phyloP scores from a whole-genome alignment of 108 stramenopile species.

The Cyclotella baltica region DNA sequence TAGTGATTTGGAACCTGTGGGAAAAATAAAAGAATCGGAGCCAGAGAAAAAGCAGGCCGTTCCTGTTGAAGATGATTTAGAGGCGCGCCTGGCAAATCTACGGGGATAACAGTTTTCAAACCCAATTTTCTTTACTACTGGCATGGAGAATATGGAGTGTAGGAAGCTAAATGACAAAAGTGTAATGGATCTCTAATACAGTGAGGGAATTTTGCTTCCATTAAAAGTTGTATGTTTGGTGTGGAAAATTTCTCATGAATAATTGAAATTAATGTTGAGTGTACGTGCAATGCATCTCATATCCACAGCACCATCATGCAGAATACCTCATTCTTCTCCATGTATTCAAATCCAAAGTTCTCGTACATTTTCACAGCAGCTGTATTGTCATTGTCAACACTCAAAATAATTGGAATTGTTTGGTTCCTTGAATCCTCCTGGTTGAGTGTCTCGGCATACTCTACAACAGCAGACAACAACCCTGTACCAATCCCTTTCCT shows the following conservation, averaged over 20 bases:
- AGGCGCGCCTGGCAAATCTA: slow-evolving; percentile 86
- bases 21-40: slow-evolving; percentile 65
- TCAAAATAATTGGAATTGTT: slow-evolving; percentile 14
- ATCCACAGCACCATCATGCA: slow-evolving; percentile 30
- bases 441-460: slow-evolving; percentile 8
- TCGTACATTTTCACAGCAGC: slow-evolving; percentile 36
- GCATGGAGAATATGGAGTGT: no score
- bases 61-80: slow-evolving; percentile 72
- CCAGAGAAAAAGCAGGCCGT: slow-evolving; percentile 44
- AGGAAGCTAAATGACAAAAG: no score
- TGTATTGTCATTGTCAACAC: slow-evolving; percentile 43
- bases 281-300: neutral
- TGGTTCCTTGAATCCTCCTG: neutral
- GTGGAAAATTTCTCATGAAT: no score
- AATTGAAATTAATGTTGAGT: no score
- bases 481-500: slow-evolving; percentile 31
- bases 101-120: slow-evolving; percentile 47
- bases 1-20: slow-evolving; percentile 79
- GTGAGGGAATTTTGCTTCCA: no score
- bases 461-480: slow-evolving; percentile 21
- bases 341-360: slow-evolving; percentile 43
- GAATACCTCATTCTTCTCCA: slow-evolving; percentile 32
- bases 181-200: no score
- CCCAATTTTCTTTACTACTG: neutral
- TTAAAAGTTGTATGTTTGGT: no score